Base-by-base conservation (phyloP, 108 stramenopile species). In the Cyclostephanos tholiformis region DNA sequence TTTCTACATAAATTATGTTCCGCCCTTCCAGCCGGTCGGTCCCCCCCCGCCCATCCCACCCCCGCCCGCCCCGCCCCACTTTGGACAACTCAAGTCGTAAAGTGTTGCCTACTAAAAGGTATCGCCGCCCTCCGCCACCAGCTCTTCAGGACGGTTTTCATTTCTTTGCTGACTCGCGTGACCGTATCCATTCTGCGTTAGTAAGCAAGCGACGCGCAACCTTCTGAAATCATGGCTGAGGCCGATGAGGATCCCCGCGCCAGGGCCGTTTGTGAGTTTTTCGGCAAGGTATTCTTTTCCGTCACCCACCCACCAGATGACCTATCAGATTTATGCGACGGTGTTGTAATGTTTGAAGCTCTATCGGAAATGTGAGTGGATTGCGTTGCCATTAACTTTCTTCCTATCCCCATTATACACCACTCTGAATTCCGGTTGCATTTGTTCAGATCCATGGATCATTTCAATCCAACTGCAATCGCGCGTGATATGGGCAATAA, bases 391-490 rank as follows among this genome's bases (percentile, higher is more conserved):
- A 6, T 36, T 17, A 6, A 30, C 9, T 55, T 12, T 32, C 23
- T 75, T 29, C 38, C n/a, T 10, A 27, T 44, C 8, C 19, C 11
- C 20, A 55, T 51, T 2, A 50, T 65, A 49, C 17, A 43, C 32
- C 29, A 25, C 38, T n/a, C 51, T 27, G 36, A 77, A 56, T 51
- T 6, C n/a, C 39, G 30, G 65, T 11, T 17, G 1, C 4, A 59
- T 58, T 66, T 19, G 6, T 17, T 63, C 89, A 82, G 89, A 78
- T 73, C 91, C 76, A 39, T 65, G 48, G 86, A 89, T 30, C 79
- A 91, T 63, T 95, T 95, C 82, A 91, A 95, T 80, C 87, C 94
- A 17, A 89, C 94, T 26, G 88, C 90, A 20, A 91, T 95, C 75
- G 87, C 88, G 65, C 91, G 90, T 67, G 86, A 95, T 62, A 69